Percentiles rank a stretch among this genome's conserved stretches.
Evolutionary conservation across 2,329 filamentous ascomycete genomes (phyloP).

Genomic region (Cladobotryum protrusum): DNA sequence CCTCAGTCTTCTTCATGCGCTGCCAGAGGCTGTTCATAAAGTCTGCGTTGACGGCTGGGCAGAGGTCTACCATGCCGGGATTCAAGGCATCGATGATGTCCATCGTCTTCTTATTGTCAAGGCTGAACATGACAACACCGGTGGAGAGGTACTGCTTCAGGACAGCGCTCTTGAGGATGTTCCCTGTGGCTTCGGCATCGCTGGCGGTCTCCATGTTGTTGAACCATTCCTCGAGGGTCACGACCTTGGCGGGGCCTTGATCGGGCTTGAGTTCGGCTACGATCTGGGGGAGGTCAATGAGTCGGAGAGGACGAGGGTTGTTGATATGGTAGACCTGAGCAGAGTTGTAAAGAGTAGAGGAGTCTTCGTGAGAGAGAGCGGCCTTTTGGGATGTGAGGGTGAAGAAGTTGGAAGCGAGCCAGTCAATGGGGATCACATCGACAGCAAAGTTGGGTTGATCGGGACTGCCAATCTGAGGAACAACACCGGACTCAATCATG

Average conservation of each 20-base stretch:
- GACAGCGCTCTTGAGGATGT: conserved; percentile 16
- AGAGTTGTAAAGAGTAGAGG: conserved; percentile 1
- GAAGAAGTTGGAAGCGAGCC: conserved; percentile 17
- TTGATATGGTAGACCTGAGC: conserved; percentile 18
- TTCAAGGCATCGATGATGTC: conserved; percentile 14
- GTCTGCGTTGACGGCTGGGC: conserved; percentile 16
- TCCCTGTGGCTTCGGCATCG: conserved; percentile 13
- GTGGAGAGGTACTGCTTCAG: conserved; percentile 18
- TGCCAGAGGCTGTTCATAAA: conserved; percentile 14
- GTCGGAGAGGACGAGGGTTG: conserved; percentile 18
- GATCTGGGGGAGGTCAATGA: conserved; percentile 17
- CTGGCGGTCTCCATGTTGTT: conserved; percentile 8
- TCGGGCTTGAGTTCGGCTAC: conserved; percentile 15
- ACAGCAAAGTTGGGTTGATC: conserved; percentile 19
- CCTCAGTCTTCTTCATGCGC: conserved; percentile 14
- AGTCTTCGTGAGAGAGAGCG: conserved; percentile 2
- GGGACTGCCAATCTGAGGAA: conserved; percentile 16
- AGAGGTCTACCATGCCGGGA: conserved; percentile 14
- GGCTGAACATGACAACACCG: conserved; percentile 20
- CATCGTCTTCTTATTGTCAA: conserved; percentile 16
- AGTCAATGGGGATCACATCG: conserved; percentile 19
- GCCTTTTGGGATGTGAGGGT: conserved; percentile 15
- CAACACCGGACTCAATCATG: conserved; percentile 19
- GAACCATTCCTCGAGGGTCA: conserved; percentile 16
- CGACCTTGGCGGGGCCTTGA: conserved; percentile 9